Evolutionary conservation across 1,284 basidiomycete species (phyloP), one percentile per base, ranked within the genome.

Genomic region (Pseudozyma sp.): DNA sequence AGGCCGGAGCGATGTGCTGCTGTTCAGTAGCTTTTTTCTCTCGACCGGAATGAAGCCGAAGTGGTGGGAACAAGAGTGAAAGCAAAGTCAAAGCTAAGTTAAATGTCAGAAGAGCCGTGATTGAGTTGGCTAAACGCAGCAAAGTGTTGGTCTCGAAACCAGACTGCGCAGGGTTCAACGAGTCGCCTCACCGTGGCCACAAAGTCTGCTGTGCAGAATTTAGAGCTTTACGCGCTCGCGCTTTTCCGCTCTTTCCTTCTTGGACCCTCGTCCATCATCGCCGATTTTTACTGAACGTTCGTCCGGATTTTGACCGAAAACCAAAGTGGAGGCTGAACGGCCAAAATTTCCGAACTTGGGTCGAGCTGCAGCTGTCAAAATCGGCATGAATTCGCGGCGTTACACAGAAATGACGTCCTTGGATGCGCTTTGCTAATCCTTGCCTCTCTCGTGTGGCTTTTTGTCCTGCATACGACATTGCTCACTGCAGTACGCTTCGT

Each of bases 281-380:
- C 43, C 43, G 43, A 44, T 44, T 44, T 18, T 1, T 3, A 4
- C 16, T 3, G 4, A 13, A 4, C 16, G 3, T 10, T 16, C 9
- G 42, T 18, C 43, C 8, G 7, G 43, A 44, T n/a, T 9, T 9
- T 18, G 43, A n/a, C n/a, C n/a, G n/a, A n/a, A n/a, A n/a, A n/a
- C n/a, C 39, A 40, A 40, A 40, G 39, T 40, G 39, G 39, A 40
- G 39, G 25, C 25, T 31, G 25, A 40, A n/a, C 39, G 39, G 39
- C 39, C 18, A 44, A 44, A 9, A n/a, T n/a, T n/a, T 31, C 16
- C 8, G 18, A 10, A 10, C 21, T 16, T 4, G 43, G n/a, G 43
- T 44, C 10, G 18, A 48, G 45, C n/a, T n/a, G 34, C 48, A 50
- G 48, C 48, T 50, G 48, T 50, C 48, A 50, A 36, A 36, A 7